A percentile compares a stretch with the other conserved stretches of the same genome.
These are phyloP conservation scores for Pseudogymnoascus verrucosus DNA, from an alignment of 2,329 filamentous ascomycete genomes.

Conservation along the genomic window DNA sequence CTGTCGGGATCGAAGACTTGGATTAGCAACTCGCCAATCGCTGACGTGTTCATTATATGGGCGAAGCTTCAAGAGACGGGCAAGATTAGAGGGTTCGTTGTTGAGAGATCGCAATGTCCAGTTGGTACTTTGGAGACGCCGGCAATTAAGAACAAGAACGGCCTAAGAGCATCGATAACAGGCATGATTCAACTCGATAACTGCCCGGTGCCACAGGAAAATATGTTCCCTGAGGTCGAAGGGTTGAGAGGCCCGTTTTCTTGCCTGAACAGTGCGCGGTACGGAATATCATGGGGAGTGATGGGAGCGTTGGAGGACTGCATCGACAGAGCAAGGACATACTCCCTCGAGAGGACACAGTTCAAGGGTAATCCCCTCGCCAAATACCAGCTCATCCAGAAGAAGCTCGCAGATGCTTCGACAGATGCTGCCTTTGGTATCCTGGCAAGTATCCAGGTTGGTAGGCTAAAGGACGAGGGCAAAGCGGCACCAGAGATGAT, in stretches of 20 bases:
- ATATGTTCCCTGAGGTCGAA: slow-evolving; percentile 90
- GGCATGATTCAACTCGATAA: slow-evolving; percentile 96
- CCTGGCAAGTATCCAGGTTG: slow-evolving; percentile 84
- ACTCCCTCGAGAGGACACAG: slow-evolving; percentile 87
- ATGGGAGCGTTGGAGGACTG: slow-evolving; percentile 94
- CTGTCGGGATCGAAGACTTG: slow-evolving; percentile 83
- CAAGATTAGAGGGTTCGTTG: slow-evolving; percentile 87
- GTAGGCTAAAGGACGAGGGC: slow-evolving; percentile 84
- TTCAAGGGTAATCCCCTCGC: slow-evolving; percentile 94
- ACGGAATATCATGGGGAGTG: slow-evolving; percentile 88
- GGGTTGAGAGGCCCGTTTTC: slow-evolving; percentile 84
- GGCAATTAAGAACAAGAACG: slow-evolving; percentile 89
- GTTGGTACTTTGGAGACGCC: slow-evolving; percentile 87
- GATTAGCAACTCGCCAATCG: slow-evolving; percentile 92
- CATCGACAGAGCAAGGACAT: slow-evolving; percentile 69
- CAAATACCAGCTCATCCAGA: slow-evolving; percentile 94
- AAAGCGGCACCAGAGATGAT: slow-evolving; percentile 93
- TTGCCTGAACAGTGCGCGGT: slow-evolving; percentile 87
- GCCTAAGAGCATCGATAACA: slow-evolving; percentile 84
- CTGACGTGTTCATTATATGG: slow-evolving; percentile 82
- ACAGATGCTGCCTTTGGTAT: slow-evolving; percentile 89
- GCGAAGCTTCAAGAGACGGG: slow-evolving; percentile 85
- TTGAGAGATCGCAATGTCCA: slow-evolving; percentile 79
- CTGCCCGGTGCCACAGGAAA: slow-evolving; percentile 77
- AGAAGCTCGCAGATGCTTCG: slow-evolving; percentile 88